Evolutionary conservation across 345 rosid genomes (phyloP).

Genomic region (Litchi chinensis): DNA sequence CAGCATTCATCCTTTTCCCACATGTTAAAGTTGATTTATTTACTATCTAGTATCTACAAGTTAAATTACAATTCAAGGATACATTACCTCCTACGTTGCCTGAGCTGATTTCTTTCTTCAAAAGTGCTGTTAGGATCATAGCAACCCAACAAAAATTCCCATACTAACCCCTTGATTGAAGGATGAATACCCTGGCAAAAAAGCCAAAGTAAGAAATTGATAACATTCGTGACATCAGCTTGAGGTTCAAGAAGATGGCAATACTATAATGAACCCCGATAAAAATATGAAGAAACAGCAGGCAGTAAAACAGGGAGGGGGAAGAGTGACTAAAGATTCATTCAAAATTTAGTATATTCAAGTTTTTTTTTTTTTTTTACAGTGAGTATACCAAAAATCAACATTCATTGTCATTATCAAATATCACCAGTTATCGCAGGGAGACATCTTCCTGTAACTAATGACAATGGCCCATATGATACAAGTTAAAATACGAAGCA

Average conservation of each 20-base stretch:
- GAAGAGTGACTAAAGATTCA: not conserved
- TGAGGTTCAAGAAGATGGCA: not conserved
- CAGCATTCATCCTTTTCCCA: not conserved
- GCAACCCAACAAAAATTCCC: conserved; percentile 96
- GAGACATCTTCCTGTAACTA: not conserved
- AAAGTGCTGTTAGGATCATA: conserved; percentile 89
- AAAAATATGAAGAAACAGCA: not conserved
- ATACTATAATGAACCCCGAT: not conserved
- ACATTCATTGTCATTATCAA: not conserved
- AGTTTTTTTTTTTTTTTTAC: not conserved
- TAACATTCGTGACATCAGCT: not conserved
- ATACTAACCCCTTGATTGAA: conserved; percentile 81
- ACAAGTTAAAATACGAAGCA: not conserved
- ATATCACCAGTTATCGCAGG: not conserved
- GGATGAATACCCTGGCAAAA: conserved; percentile 87
- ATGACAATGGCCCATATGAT: not conserved
- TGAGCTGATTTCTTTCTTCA: conserved; percentile 66
- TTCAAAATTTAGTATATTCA: not conserved
- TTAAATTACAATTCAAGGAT: conserved; percentile 7
- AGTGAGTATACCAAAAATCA: not conserved
- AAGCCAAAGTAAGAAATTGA: conserved; percentile 30
- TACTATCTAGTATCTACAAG: not conserved
- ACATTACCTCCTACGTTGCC: conserved; percentile 70
- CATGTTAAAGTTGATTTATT: conserved; percentile 14
- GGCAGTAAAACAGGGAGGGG: not conserved